Base-by-base conservation (phyloP, 208 protist species). In the Angomonas deanei region DNA sequence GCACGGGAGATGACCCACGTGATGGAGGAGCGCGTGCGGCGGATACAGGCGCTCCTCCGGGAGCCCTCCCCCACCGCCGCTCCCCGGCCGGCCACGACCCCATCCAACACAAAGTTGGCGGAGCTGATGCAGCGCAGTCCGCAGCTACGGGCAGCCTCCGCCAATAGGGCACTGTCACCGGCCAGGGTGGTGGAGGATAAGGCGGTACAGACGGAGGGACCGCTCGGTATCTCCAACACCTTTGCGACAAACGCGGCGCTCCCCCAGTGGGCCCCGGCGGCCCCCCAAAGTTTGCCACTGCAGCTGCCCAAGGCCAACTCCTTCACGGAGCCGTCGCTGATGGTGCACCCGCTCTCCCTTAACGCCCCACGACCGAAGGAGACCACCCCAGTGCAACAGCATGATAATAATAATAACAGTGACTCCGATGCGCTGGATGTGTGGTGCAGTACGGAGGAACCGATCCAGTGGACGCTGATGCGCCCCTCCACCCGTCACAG, bases 21-120 rank as follows among this genome's bases (percentile, higher is more conserved):
- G 57, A 85, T 86, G 80, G 55, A 58, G n/a, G 73, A 75, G 34
- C 84, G 84, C 13, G 71, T 91, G 28, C 65, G 68, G 31, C 64
- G 70, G 52, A 82, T 91, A 23, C 72, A 83, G 49, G 54, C 58
- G 5, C 47, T 85, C 15, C 67, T 91, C 31, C 24, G 57, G 19
- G 69, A 76, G 30, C n/a, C 60, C 28, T 31, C 60, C 52, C 8
- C 52, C 26, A 33, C 23, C 32, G 17, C 36, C 8, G 13, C 24
- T n/a, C 33, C 32, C 33, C 23, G 26, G n/a, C 62, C 34, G 15
- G 21, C 23, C 8, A 47, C 11, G 13, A 6, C 21, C 6, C 34
- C 62, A 47, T 24, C 32, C 32, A 23, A 26, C 8, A 5, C 5
- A 26, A 5, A 17, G 11, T 17, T 53, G 47, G 47, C 11, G 47